phyloP scores from a whole-genome alignment of 495 filamentous ascomycete species.

The Tuber borchii region DNA sequence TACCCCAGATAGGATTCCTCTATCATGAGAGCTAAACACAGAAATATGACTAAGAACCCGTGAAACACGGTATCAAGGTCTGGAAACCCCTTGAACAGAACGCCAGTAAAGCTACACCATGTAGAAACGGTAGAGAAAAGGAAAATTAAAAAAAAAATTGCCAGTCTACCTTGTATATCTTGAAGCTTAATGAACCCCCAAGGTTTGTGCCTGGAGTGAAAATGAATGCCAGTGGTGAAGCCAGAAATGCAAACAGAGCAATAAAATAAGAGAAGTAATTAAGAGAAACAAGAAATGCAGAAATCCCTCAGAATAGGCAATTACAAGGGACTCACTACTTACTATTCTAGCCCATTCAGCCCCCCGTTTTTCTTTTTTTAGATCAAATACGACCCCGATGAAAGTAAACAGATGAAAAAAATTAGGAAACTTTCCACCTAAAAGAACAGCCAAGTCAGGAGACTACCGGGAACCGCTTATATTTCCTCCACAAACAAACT shows the following conservation, averaged over 20 bases:
- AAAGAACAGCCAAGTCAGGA: background rate
- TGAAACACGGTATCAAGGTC: background rate
- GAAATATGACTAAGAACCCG: background rate
- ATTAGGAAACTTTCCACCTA: background rate
- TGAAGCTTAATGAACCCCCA: background rate
- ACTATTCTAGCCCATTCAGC: background rate
- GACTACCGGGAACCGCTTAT: background rate
- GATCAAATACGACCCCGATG: background rate
- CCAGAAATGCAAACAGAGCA: background rate
- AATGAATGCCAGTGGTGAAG: background rate
- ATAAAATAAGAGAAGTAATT: background rate
- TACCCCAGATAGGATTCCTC: background rate
- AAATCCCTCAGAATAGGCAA: background rate
- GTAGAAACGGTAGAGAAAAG: background rate
- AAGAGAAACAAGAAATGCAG: background rate
- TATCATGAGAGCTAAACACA: background rate
- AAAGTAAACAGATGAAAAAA: background rate
- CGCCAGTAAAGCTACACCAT: background rate
- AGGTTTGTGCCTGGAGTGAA: background rate
- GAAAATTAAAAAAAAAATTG: background rate
- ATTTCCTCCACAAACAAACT: slow-evolving; percentile 4
- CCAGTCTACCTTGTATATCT: background rate
- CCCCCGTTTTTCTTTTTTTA: background rate
- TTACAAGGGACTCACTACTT: background rate
- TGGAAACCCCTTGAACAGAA: background rate